Evolutionary conservation across 495 filamentous ascomycete species (phyloP).

Genomic region (Penicillium bovifimosum): DNA sequence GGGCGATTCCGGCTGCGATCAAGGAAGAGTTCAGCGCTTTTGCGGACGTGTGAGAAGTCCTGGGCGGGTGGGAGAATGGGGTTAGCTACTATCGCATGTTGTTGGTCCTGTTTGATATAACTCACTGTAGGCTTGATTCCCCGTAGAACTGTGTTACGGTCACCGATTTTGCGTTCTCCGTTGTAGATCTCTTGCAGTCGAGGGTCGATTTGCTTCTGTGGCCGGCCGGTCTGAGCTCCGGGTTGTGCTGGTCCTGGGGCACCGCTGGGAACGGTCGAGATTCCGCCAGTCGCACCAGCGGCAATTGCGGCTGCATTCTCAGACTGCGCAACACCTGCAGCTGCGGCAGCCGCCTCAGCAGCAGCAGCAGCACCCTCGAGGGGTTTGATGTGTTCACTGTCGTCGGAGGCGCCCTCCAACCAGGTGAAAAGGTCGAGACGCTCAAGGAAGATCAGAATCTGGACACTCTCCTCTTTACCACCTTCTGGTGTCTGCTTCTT

Average conservation of each 20-base stretch:
- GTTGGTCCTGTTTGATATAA: not conserved
- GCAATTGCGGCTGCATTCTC: slow-evolving; percentile 36
- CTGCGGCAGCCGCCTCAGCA: slow-evolving; percentile 43
- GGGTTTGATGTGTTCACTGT: slow-evolving; percentile 86
- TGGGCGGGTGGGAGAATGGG: slow-evolving; percentile 25
- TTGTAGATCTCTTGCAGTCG: slow-evolving; percentile 82
- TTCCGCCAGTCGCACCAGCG: slow-evolving; percentile 39
- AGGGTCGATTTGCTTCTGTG: slow-evolving; percentile 64
- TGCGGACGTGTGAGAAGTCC: slow-evolving; percentile 95
- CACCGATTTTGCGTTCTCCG: slow-evolving; percentile 83
- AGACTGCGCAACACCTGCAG: slow-evolving; percentile 36
- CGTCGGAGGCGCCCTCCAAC: slow-evolving; percentile 83
- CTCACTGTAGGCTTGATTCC: slow-evolving; percentile 87
- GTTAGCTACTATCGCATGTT: not conserved
- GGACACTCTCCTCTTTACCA: slow-evolving; percentile 49
- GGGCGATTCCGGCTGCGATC: slow-evolving; percentile 49
- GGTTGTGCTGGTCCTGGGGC: slow-evolving; percentile 48
- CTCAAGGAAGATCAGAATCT: slow-evolving; percentile 84
- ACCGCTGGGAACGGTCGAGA: slow-evolving; percentile 34
- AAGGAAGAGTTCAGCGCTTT: slow-evolving; percentile 75
- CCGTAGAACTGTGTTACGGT: slow-evolving; percentile 80
- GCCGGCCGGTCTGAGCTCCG: slow-evolving; percentile 44
- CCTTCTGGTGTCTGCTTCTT: slow-evolving; percentile 49
- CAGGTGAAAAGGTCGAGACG: slow-evolving; percentile 84
- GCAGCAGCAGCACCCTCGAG: slow-evolving; percentile 57